These are phyloP conservation scores for Eucalyptus dawsonii DNA, from an alignment of 345 rosid genomes.

Conservation along the genomic window DNA sequence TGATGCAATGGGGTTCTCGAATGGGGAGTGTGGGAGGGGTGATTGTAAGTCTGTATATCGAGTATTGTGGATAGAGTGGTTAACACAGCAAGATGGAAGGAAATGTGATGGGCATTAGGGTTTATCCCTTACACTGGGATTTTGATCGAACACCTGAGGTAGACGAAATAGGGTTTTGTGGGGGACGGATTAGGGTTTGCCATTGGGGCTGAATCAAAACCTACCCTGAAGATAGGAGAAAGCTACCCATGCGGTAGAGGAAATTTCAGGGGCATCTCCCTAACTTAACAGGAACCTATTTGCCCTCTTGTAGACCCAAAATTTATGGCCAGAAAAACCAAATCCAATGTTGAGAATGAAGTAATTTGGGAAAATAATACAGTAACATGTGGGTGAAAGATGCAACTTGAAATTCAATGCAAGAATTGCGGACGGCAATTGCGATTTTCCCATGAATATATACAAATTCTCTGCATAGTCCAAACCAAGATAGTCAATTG, in stretches of 20 bases:
- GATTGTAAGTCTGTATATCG: too few relatives aligned
- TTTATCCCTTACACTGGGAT: too few relatives aligned
- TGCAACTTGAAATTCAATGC: neutral
- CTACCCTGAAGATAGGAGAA: too few relatives aligned
- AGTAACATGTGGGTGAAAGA: neutral
- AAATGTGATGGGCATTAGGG: too few relatives aligned
- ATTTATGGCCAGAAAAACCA: accelerated
- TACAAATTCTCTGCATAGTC: neutral
- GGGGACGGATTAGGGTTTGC: accelerated
- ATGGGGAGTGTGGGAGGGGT: too few relatives aligned
- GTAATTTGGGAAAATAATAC: neutral
- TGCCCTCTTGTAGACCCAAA: neutral
- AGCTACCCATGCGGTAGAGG: accelerated
- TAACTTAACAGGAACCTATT: neutral
- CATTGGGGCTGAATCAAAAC: accelerated
- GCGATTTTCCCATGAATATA: neutral
- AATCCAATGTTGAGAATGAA: neutral
- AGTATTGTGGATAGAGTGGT: accelerated
- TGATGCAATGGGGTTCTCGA: too few relatives aligned
- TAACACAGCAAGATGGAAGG: accelerated
- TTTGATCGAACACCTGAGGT: accelerated
- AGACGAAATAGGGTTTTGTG: accelerated
- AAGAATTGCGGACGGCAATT: neutral
- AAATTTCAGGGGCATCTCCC: too few relatives aligned
- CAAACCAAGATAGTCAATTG: too few relatives aligned